Evolutionary conservation across 768 basidiomycete species (phyloP).

Genomic region (Macrolepiota albuminosa): DNA sequence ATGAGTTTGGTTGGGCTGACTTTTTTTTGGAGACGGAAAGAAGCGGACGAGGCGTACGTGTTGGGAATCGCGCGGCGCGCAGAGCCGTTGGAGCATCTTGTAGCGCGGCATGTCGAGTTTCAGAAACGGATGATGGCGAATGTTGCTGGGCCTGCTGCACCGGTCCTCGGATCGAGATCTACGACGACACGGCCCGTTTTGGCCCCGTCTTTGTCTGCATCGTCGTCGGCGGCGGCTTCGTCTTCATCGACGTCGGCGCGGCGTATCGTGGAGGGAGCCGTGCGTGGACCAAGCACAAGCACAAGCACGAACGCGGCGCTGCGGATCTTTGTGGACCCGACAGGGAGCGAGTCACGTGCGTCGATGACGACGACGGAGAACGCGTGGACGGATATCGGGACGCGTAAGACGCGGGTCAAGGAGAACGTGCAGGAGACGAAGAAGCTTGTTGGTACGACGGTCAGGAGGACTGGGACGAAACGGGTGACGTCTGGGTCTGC

Average conservation of each 20-base stretch:
- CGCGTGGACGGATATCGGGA: conserved; percentile 69
- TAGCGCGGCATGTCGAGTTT: conserved; percentile 77
- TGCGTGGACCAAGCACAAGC: no score
- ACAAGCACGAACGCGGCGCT: conserved; percentile 43
- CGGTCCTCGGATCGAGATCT: conserved; percentile 31
- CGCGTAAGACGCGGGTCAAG: conserved; percentile 73
- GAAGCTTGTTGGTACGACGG: conserved; percentile 61
- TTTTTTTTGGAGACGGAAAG: conserved; percentile 51
- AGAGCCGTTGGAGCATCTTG: conserved; percentile 73
- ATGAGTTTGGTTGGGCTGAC: no score
- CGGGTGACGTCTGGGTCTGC: not conserved
- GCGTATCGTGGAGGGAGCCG: no score
- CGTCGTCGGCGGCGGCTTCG: no score
- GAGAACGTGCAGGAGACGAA: conserved; percentile 71
- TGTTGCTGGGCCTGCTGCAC: no score
- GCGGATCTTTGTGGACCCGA: conserved; percentile 70
- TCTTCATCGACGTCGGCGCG: not conserved
- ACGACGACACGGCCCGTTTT: no score
- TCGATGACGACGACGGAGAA: conserved; percentile 31
- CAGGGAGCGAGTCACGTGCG: conserved; percentile 43
- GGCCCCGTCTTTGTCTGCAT: no score
- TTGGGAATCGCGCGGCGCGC: conserved; percentile 86
- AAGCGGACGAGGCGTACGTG: conserved; percentile 87
- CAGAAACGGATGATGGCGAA: conserved; percentile 84
- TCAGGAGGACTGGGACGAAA: conserved; percentile 50